phyloP scores from a whole-genome alignment of 352 stramenopile species.

The Phytopythium ostracodes region DNA sequence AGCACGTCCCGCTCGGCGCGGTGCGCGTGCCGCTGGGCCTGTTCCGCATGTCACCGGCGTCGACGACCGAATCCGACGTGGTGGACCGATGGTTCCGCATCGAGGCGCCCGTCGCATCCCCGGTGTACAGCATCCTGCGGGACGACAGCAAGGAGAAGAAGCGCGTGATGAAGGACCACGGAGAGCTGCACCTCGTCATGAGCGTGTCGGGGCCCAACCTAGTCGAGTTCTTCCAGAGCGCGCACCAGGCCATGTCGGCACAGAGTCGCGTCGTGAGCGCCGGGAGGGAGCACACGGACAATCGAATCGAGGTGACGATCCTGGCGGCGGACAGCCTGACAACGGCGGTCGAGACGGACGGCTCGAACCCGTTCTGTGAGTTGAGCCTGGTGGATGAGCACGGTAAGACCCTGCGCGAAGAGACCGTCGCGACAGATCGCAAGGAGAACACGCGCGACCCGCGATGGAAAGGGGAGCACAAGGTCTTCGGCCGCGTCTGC shows the following conservation, averaged over 20 bases:
- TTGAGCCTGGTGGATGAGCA: constrained; percentile 53
- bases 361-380: constrained; percentile 60
- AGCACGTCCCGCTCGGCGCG: constrained; percentile 50
- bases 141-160: constrained; percentile 33
- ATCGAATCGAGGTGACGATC: constrained; percentile 62
- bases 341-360: constrained; percentile 55
- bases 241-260: constrained; percentile 26
- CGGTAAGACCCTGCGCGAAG: constrained; percentile 39
- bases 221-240: constrained; percentile 57
- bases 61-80: constrained; percentile 45
- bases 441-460: constrained; percentile 60
- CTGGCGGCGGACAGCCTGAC: constrained; percentile 48
- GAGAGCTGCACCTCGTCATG: constrained; percentile 67
- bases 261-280: constrained; percentile 41
- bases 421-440: constrained; percentile 40
- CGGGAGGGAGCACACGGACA: constrained; percentile 56
- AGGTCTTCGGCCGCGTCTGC: constrained; percentile 57
- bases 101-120: constrained; percentile 29
- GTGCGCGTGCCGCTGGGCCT: constrained; percentile 50
- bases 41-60: constrained; percentile 66
- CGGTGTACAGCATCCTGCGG: constrained; percentile 1
- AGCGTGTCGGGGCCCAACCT: constrained; percentile 57
- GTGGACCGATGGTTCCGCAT: constrained; percentile 69
- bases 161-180: constrained; percentile 36
- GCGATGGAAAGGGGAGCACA: constrained; percentile 53